phyloP scores from a whole-genome alignment of 2,329 filamentous ascomycete species.

The Cadophora gregata region DNA sequence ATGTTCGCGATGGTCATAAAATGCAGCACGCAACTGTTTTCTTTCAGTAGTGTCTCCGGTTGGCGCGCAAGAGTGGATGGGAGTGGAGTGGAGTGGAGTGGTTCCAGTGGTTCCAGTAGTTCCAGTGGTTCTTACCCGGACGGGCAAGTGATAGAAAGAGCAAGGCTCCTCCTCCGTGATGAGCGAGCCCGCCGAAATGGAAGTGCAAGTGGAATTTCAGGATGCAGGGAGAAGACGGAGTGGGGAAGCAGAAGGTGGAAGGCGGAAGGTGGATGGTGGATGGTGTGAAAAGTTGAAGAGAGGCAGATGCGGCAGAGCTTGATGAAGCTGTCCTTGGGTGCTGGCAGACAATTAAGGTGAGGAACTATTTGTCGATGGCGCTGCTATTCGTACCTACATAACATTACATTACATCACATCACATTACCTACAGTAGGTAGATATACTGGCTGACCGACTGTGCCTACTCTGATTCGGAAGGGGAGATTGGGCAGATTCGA shows the following conservation, averaged over 20 bases:
- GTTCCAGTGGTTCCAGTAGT: neutral
- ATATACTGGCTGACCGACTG: no score
- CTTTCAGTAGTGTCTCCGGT: constrained; percentile 2
- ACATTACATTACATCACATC: no score
- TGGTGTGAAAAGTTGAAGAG: no score
- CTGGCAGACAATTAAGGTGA: no score
- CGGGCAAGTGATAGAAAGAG: neutral
- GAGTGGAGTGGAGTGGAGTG: neutral
- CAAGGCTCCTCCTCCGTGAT: neutral
- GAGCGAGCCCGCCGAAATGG: no score
- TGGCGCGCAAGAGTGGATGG: constrained; percentile 15
- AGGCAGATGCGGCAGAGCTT: neutral
- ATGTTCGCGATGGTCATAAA: neutral
- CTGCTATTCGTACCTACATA: no score
- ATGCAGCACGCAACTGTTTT: neutral
- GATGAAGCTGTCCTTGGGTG: neutral
- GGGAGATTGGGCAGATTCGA: neutral
- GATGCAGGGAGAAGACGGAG: no score
- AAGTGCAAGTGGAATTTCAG: no score
- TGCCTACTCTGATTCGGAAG: no score
- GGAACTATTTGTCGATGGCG: no score
- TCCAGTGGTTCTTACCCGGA: neutral
- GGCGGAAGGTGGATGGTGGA: neutral
- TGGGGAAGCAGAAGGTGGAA: neutral
- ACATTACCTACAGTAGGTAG: no score